Base-by-base conservation (phyloP, 495 filamentous ascomycete genomes). In the Pseudoneurospora amorphoporcata region DNA sequence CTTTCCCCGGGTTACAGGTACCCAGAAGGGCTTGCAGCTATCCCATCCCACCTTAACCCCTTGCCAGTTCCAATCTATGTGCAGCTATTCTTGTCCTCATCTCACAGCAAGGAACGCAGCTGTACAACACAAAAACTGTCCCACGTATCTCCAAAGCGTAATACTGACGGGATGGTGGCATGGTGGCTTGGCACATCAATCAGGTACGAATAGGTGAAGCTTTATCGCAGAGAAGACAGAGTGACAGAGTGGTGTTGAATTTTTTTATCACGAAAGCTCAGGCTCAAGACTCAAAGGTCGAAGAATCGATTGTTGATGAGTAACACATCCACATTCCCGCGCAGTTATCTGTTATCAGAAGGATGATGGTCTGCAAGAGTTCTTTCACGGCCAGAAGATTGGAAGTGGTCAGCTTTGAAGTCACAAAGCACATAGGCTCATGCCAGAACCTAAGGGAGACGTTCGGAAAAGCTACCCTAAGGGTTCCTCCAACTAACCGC, bases 81-180 rank as follows among this genome's bases (percentile, higher is more conserved):
- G 69, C 71, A 73, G 72, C 72, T 73, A 73, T 73, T 73, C 39
- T 71, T 37, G 45, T 73, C 72, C 10, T 9, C 0, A n/a, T 39
- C 17, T 72, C 58, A 43, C 41, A 42, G 37, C 32, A 29, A 42
- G 39, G 39, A 19, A 70, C 29, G 42, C 23, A 23, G 23, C 23
- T 23, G 23, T 23, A 23, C 23, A 23, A 23, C 23, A 23, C 23
- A 23, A 23, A 23, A 23, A 23, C 23, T 23, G 23, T 23, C 23
- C 23, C 23, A 23, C 0, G 23, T 23, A 23, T 23, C 23, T 23
- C 23, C 23, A 23, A 23, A 23, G 23, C 23, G 23, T 23, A 23
- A 1, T 23, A 23, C 23, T 23, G 23, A 23, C 23, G 41, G 14
- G 12, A 42, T 42, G 39, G 39, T 12, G 39, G 8, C 39, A 29